These are phyloP conservation scores for Apiospora kogelbergensis DNA, from an alignment of 2,329 filamentous ascomycete genomes.

Conservation along the genomic window DNA sequence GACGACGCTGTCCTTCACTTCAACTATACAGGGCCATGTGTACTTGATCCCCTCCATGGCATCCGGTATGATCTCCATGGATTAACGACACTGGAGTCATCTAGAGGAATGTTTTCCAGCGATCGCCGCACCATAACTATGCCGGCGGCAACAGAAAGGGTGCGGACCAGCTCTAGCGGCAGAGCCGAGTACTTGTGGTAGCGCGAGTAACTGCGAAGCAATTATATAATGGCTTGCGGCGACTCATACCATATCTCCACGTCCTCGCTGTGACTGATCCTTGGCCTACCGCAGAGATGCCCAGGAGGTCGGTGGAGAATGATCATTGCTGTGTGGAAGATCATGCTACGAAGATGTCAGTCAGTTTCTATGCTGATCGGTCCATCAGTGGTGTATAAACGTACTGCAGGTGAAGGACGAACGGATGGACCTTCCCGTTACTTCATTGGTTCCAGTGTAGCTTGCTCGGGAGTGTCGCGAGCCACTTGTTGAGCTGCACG, in stretches of 20 bases:
- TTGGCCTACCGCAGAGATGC: slow-evolving; percentile 40
- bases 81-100: slow-evolving; percentile 46
- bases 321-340: slow-evolving; percentile 52
- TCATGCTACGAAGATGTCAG: slow-evolving; percentile 31
- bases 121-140: slow-evolving; percentile 47
- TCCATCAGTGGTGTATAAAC: slow-evolving; percentile 15
- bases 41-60: slow-evolving; percentile 53
- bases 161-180: slow-evolving; percentile 32
- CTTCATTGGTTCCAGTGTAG: slow-evolving; percentile 54
- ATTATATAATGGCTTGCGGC: slow-evolving; percentile 42
- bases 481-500: slow-evolving; percentile 46
- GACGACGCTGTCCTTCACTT: slow-evolving; percentile 38
- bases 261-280: slow-evolving; percentile 41
- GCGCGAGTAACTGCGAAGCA: slow-evolving; percentile 44
- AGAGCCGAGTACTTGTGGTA: slow-evolving; percentile 44
- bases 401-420: slow-evolving; percentile 46
- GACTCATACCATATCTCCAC: slow-evolving; percentile 52
- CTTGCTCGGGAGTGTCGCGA: slow-evolving; percentile 43
- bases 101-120: slow-evolving; percentile 39
- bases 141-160: slow-evolving; percentile 46
- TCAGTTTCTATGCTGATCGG: background rate
- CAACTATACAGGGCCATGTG: slow-evolving; percentile 45
- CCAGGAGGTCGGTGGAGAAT: slow-evolving; percentile 50
- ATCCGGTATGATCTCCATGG: slow-evolving; percentile 48
- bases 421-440: slow-evolving; percentile 43